These are phyloP conservation scores for Coffea humblotiana DNA, from an alignment of 305 asterid species.

Conservation along the genomic window DNA sequence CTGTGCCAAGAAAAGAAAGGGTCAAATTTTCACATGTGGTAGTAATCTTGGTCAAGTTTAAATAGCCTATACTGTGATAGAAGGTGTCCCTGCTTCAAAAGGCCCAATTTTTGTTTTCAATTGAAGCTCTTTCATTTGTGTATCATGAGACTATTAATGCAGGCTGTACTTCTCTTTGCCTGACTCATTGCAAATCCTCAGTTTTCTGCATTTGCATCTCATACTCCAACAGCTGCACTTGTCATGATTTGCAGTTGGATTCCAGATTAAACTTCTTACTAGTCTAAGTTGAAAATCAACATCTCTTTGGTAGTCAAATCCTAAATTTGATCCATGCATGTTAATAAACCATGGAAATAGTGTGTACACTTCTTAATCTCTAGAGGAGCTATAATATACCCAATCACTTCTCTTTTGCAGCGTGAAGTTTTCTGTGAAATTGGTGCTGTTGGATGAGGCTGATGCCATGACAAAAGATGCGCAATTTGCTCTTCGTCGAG, in stretches of 20 bases:
- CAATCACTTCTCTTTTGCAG: slow-evolving; percentile 47
- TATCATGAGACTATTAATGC: neutral
- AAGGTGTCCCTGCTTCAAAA: neutral
- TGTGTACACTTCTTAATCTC: neutral
- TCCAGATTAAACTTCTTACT: neutral
- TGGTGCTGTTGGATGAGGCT: slow-evolving; percentile 91
- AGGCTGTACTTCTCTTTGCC: neutral
- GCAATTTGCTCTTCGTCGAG: slow-evolving; percentile 96
- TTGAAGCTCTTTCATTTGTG: neutral
- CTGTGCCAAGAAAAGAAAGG: neutral
- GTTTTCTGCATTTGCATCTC: neutral
- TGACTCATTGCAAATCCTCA: neutral
- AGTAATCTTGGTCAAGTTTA: neutral
- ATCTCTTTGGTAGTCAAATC: neutral
- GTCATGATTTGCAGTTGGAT: no score
- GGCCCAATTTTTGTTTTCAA: no score
- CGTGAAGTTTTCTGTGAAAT: slow-evolving; percentile 69
- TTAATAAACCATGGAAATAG: neutral
- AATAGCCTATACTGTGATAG: neutral
- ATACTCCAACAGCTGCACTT: no score
- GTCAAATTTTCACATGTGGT: neutral
- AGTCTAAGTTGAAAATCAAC: neutral
- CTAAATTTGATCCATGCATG: neutral
- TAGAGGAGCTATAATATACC: slow-evolving; percentile 9
- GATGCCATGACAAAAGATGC: slow-evolving; percentile 99